These are phyloP conservation scores for Eucalyptus rudis DNA, from an alignment of 345 rosid species.

Conservation along the genomic window DNA sequence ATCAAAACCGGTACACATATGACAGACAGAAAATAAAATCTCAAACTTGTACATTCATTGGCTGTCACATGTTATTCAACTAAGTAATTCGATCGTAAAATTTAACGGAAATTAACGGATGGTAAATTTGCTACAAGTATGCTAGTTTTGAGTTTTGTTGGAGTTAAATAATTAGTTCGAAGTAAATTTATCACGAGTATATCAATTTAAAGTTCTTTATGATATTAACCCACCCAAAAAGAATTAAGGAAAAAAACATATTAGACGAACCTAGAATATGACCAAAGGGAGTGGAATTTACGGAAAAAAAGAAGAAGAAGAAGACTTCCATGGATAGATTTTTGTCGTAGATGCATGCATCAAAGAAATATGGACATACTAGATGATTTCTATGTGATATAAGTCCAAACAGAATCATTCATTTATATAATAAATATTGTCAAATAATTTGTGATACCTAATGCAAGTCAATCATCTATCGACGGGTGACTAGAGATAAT, in stretches of 20 bases:
- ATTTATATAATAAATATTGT: accelerated
- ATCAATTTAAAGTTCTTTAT: accelerated
- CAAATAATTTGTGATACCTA: not conserved
- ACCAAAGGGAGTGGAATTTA: not conserved
- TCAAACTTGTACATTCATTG: accelerated
- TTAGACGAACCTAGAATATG: not conserved
- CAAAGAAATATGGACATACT: not conserved
- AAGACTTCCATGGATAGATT: too few species aligned
- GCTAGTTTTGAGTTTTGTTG: accelerated
- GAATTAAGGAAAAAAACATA: too few species aligned
- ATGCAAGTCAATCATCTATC: not conserved
- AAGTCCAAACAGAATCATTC: not conserved
- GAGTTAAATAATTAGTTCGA: accelerated
- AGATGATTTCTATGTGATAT: not conserved
- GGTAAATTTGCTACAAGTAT: accelerated
- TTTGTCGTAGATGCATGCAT: not conserved
- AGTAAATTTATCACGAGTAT: accelerated
- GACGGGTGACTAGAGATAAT: accelerated
- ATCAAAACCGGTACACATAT: accelerated
- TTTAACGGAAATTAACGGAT: accelerated
- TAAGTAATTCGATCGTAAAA: accelerated
- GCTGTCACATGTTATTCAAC: accelerated
- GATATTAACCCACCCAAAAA: too few species aligned
- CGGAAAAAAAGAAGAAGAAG: too few species aligned
- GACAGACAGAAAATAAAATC: accelerated